Base-by-base conservation (phyloP, 2,329 filamentous ascomycete genomes). In the Colletotrichum cuscutae region DNA sequence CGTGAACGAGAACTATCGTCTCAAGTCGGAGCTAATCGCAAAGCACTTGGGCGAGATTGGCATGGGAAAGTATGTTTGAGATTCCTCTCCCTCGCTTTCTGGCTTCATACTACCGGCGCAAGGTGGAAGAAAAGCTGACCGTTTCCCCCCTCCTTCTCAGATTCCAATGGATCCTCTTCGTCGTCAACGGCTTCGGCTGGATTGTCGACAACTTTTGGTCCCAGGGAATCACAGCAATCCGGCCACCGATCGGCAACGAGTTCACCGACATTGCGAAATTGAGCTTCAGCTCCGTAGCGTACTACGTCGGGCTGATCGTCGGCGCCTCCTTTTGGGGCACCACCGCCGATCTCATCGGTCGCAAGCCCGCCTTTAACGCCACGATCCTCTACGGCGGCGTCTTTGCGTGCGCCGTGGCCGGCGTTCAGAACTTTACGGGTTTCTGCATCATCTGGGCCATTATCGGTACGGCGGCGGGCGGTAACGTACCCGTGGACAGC, bases 371-470 rank as follows among this genome's bases (percentile, higher is more conserved):
- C 0, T 87, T 87, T 77, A 87, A 86, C 66, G 78, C 76, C 0
- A 87, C 85, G 0, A 80, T 86, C 1, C 76, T 87, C 4, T 78
- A 86, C 5, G 82, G 82, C 0, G 84, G 84, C 0, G 82, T 91
- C 2, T 92, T 91, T 75, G 91, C 88, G 0, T 83, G 90, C 22
- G 82, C 88, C 0, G 88, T 87, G 4, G 90, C 89, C 0, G 88
- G 88, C 0, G 86, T 88, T 0, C 88, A 87, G 2, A 90, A 87
- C 73, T 93, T 92, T 71, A 85, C 85, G 1, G 86, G 87, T 0
- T 86, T 91, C 37, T 88, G 86, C 7, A 79, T 82, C 2, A 88
- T 92, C 70, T 89, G 88, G 19, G 89, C 89, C 9, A 80, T 88
- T 49, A 80, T 85, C 7, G 84, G 83, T 8, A 81, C 80, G 1